Evolutionary conservation across 2,329 filamentous ascomycete species (phyloP), one percentile per base, ranked within the genome.

Genomic region (Xylaria sp.): DNA sequence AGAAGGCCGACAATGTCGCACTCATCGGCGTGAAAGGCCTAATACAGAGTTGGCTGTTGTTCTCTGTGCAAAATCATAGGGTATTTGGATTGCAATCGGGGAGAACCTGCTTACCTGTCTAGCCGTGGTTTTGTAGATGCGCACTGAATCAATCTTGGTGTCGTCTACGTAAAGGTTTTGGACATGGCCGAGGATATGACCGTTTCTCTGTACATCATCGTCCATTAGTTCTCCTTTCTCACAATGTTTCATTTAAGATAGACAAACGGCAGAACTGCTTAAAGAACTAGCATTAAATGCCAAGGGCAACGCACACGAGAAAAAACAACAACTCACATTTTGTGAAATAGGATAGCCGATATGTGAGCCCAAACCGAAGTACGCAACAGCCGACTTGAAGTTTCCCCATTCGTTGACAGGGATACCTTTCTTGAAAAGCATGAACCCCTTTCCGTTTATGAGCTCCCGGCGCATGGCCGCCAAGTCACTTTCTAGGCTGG

Each of bases 51-150:
- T 53, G 62, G 54, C 13, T 46, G 19, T 25, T 48, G 33, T 6
- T 25, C 15, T 7, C 10, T 27, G 3, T 37, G n/a, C 10, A 6
- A 11, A 11, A 43, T 27, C 9, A 25, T 13, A 19, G 44, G 15
- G n/a, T 6, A 3, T 11, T 40, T 47, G 6, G n/a, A 17, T 10
- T n/a, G 2, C n/a, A 6, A 25, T 13, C 15, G 15, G 47, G 13
- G 21, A 11, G 19, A 48, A 15, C 27, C 9, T 43, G 4, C 35
- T 66, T 59, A 89, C 94, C 79, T 95, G 91, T 9, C 87, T 82
- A 53, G 92, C 92, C 66, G 92, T 91, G 2, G 93, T 97, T 66
- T 93, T 86, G 80, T 96, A 96, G 77, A 96, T 96, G 69, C 93
- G 89, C 63, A 96, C 92, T 70, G 88, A 90, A 79, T 96, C 90